Evolutionary conservation across 257 asterid genomes (phyloP).

Genomic region (Lycium ferocissimum): DNA sequence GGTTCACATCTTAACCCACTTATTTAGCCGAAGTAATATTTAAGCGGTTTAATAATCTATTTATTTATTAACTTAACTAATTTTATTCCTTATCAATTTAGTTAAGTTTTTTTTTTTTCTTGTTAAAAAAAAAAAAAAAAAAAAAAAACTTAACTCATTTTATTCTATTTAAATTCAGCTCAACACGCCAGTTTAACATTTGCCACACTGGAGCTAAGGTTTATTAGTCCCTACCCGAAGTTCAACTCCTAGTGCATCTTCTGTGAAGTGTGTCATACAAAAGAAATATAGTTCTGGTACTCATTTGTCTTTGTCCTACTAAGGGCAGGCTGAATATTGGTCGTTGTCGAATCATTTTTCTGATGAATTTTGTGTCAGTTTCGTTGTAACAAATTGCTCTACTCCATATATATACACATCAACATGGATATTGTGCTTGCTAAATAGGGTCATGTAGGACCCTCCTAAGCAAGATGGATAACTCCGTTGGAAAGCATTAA

Average conservation of each 20-base stretch:
- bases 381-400: constrained; percentile 5
- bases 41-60: no score
- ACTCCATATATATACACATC: not conserved
- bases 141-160: no score
- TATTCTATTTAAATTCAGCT: no score
- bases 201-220: not conserved
- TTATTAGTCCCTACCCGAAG: not conserved
- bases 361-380: constrained; percentile 24
- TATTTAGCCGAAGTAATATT: no score
- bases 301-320: not conserved
- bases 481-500: constrained; percentile 23
- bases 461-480: constrained; percentile 1
- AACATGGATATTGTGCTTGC: not conserved
- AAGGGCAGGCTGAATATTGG: not conserved
- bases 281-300: not conserved
- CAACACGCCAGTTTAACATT: no score
- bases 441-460: not conserved
- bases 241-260: not conserved
- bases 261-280: not conserved
- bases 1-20: no score
- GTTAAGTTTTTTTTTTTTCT: no score
- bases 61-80: no score
- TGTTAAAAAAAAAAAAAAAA: no score
- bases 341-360: not conserved
- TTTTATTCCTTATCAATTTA: no score